These are phyloP conservation scores for Jamesozyma spencerorum DNA, from an alignment of 805 yeast genomes.

Conservation along the genomic window DNA sequence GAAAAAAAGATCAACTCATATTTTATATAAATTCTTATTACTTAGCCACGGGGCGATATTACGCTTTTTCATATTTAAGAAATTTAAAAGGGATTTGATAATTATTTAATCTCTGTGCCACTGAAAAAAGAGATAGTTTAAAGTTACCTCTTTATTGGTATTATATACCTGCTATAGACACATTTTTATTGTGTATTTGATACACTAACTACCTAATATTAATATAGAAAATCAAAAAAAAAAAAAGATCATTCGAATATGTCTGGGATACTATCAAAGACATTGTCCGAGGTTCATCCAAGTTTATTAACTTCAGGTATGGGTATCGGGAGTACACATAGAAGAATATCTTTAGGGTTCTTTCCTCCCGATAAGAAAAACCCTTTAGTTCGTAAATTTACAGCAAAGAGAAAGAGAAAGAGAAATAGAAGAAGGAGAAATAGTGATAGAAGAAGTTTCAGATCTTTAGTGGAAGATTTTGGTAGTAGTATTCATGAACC, in stretches of 20 bases:
- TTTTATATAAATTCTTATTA: too few relatives aligned
- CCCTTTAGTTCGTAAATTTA: conserved; percentile 31
- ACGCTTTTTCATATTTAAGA: too few relatives aligned
- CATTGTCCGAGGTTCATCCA: conserved; percentile 32
- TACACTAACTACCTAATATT: too few relatives aligned
- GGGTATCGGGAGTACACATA: conserved; percentile 35
- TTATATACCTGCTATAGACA: too few relatives aligned
- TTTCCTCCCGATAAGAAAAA: conserved; percentile 35
- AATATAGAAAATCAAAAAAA: too few relatives aligned
- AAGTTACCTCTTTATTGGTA: too few relatives aligned
- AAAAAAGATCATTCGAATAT: conserved; percentile 9
- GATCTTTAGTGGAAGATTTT: conserved; percentile 34
- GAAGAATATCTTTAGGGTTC: conserved; percentile 32
- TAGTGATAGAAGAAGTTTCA: conserved; percentile 32
- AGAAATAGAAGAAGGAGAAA: conserved; percentile 20
- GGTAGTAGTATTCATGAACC: conserved; percentile 23
- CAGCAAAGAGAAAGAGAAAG: conserved; percentile 20
- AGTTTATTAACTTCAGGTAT: conserved; percentile 33
- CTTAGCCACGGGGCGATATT: too few relatives aligned
- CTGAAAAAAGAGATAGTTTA: too few relatives aligned
- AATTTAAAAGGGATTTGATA: too few relatives aligned
- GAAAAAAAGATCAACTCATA: too few relatives aligned
- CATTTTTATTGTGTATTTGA: too few relatives aligned
- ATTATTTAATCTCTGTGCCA: too few relatives aligned
- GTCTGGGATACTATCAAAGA: conserved; percentile 23